phyloP scores from a whole-genome alignment of 2,329 filamentous ascomycete genomes.

The Furcasterigmium furcatum region DNA sequence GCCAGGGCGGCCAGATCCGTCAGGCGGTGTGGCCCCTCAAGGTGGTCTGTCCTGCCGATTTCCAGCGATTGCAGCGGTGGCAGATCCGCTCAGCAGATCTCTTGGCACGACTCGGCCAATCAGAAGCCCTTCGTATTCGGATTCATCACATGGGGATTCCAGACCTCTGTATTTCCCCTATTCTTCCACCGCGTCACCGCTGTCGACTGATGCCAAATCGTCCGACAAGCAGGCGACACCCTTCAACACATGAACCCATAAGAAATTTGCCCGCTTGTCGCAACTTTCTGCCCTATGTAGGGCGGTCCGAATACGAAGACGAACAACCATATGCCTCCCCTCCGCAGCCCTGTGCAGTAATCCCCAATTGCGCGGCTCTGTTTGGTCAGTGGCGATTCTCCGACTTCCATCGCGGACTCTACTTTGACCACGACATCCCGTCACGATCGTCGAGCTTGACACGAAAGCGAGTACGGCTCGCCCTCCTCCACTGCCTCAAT shows the following conservation, averaged over 20 bases:
- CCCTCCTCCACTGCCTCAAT: too few species aligned
- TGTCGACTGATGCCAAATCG: neutral
- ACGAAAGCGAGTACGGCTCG: too few species aligned
- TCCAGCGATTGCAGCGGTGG: neutral
- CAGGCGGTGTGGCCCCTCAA: too few species aligned
- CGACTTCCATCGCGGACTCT: too few species aligned
- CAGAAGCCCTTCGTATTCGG: constrained; percentile 12
- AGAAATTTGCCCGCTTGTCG: neutral
- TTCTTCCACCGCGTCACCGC: neutral
- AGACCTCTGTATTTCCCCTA: too few species aligned
- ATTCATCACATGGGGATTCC: too few species aligned
- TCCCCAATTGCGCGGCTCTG: too few species aligned
- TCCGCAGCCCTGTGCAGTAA: too few species aligned
- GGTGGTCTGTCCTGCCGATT: too few species aligned
- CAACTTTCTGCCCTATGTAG: neutral
- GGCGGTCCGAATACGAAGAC: constrained; percentile 4
- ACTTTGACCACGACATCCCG: too few species aligned
- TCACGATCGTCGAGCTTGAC: too few species aligned
- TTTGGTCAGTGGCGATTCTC: too few species aligned
- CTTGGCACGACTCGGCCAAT: constrained; percentile 9
- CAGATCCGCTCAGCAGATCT: neutral
- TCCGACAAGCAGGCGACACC: neutral
- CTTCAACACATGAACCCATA: neutral
- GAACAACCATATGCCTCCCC: neutral
- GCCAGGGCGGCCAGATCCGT: neutral